A percentile compares a stretch with the other conserved stretches of the same genome.
phyloP scores from a whole-genome alignment of 495 filamentous ascomycete species.

The Parachaetomium inaequale region DNA sequence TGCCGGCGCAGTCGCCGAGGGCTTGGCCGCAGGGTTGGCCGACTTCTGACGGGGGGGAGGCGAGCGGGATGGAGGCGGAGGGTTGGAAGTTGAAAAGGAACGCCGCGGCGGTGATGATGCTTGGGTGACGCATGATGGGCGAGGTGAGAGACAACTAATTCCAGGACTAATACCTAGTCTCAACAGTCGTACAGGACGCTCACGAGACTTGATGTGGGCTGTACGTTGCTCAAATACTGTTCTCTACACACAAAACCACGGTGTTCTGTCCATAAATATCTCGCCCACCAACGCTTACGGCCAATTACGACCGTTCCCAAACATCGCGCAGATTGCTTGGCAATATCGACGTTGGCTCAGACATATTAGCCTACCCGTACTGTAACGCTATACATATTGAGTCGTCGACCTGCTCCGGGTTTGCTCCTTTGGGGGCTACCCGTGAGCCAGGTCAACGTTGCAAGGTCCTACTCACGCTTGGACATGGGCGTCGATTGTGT shows the following conservation, averaged over 20 bases:
- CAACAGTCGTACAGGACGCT: no score
- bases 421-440: neutral
- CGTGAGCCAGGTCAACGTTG: neutral
- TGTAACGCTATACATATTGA: neutral
- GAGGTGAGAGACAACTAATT: neutral
- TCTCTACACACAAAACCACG: neutral
- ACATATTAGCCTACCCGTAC: neutral
- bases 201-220: neutral
- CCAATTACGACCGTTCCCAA: neutral
- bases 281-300: no score
- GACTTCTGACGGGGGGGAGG: neutral
- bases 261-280: neutral
- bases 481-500: neutral
- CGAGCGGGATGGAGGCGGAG: neutral
- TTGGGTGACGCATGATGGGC: neutral
- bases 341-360: neutral
- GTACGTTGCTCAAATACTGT: neutral
- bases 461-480: neutral
- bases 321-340: neutral
- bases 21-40: constrained; percentile 11
- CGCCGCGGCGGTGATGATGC: neutral
- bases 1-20: constrained; percentile 13
- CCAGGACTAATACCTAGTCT: no score
- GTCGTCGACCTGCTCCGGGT: no score
- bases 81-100: neutral